phyloP scores from a whole-genome alignment of 2,329 filamentous ascomycete genomes.

The Albophoma yamanashiensis region DNA sequence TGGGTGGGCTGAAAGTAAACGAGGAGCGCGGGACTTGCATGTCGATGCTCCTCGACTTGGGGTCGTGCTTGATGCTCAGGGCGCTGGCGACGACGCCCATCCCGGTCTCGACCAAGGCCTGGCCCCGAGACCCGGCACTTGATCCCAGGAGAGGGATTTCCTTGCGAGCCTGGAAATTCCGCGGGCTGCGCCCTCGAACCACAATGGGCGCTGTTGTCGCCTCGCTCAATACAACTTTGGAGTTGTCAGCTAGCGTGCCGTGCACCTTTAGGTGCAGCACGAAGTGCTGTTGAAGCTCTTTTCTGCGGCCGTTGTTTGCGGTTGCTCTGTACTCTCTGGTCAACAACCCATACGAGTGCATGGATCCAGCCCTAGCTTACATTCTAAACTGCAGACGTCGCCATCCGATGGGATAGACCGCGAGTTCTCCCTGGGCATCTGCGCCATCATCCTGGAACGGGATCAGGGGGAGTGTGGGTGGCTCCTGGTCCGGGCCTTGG shows the following conservation, averaged over 20 bases:
- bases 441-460: constrained; percentile 51
- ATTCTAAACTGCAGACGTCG: constrained; percentile 86
- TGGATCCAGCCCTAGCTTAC: constrained; percentile 24
- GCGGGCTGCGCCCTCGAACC: constrained; percentile 81
- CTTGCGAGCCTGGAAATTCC: constrained; percentile 90
- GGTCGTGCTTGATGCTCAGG: constrained; percentile 42
- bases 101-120: constrained; percentile 56
- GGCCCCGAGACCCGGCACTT: constrained; percentile 67
- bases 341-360: background rate
- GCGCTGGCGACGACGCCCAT: constrained; percentile 49
- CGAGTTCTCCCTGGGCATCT: constrained; percentile 64
- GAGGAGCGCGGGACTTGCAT: constrained; percentile 44
- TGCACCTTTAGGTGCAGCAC: constrained; percentile 79
- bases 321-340: constrained; percentile 52
- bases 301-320: constrained; percentile 87
- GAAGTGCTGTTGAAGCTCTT: constrained; percentile 95
- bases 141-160: constrained; percentile 78
- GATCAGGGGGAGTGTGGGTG: constrained; percentile 66
- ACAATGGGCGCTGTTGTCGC: constrained; percentile 85
- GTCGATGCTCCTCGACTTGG: constrained; percentile 38
- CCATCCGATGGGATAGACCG: constrained; percentile 89
- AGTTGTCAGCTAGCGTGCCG: constrained; percentile 73
- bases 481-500: constrained; percentile 69
- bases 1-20: constrained; percentile 48
- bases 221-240: constrained; percentile 72